Evolutionary conservation across 305 asterid species (phyloP).

Genomic region (Fraxinus xanthoxyloides): DNA sequence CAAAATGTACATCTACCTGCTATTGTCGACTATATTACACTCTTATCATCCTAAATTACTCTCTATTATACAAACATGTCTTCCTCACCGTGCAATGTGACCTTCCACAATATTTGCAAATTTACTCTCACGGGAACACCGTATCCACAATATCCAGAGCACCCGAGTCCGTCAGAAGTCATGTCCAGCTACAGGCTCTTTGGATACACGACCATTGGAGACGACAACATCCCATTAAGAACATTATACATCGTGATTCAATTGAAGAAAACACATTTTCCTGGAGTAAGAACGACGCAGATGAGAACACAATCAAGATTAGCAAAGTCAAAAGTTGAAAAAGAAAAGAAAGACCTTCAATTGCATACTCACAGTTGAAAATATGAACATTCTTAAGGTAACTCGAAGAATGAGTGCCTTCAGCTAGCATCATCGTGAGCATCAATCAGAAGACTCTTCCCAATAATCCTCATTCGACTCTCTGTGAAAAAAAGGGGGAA

Average conservation of each 20-base stretch:
- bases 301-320: not conserved
- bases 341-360: not conserved
- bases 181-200: not conserved
- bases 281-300: not conserved
- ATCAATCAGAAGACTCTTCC: conserved; percentile 16
- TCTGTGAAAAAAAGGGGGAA: conserved; percentile 60
- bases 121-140: not conserved
- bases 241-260: not conserved
- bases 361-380: conserved; percentile 48
- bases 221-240: no score
- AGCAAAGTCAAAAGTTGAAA: not conserved
- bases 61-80: not conserved
- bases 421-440: conserved; percentile 17
- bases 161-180: not conserved
- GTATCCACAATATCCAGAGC: no score
- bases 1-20: not conserved
- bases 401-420: no score
- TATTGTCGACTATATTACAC: not conserved
- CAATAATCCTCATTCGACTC: conserved; percentile 32
- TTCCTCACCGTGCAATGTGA: not conserved
- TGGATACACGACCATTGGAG: not conserved
- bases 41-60: not conserved
- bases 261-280: not conserved
- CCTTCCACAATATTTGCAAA: not conserved
- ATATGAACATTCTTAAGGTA: no score